Percentiles rank a stretch among this genome's conserved stretches.
phyloP scores from a whole-genome alignment of 2,329 filamentous ascomycete genomes.

The Cercospora citrullina region DNA sequence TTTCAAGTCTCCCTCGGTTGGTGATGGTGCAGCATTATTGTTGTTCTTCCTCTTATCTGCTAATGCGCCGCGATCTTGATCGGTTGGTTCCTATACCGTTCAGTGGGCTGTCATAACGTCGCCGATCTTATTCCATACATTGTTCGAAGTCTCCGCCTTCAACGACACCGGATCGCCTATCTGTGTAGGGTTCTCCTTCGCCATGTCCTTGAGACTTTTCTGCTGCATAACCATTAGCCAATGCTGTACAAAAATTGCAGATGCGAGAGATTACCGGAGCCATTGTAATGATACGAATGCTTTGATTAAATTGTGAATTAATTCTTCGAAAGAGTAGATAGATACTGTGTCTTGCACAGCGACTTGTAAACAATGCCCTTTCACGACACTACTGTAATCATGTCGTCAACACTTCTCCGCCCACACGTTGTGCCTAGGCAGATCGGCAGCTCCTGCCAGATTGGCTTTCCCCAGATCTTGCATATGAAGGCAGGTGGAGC shows the following conservation, averaged over 20 bases:
- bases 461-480: conserved; percentile 15
- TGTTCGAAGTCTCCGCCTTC: conserved; percentile 40
- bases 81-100: conserved; percentile 32
- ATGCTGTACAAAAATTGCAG: neutral
- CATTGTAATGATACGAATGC: neutral
- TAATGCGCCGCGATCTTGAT: conserved; percentile 37
- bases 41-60: conserved; percentile 24
- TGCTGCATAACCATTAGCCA: conserved; percentile 6
- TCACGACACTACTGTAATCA: conserved; percentile 16
- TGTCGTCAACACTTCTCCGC: conserved; percentile 27
- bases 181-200: conserved; percentile 34
- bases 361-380: conserved; percentile 11
- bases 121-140: conserved; percentile 10
- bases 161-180: conserved; percentile 41
- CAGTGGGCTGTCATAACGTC: neutral
- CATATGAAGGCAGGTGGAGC: conserved; percentile 1
- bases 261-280: neutral
- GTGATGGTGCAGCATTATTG: conserved; percentile 6
- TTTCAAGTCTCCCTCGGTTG: conserved; percentile 13
- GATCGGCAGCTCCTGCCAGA: conserved; percentile 12
- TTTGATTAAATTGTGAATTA: neutral
- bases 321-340: neutral
- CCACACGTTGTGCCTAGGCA: conserved; percentile 9
- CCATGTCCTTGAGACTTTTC: conserved; percentile 31
- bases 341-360: neutral